These are phyloP conservation scores for Ichthyophthirius multifiliis DNA, from an alignment of 169 alveolate species.

Conservation along the genomic window DNA sequence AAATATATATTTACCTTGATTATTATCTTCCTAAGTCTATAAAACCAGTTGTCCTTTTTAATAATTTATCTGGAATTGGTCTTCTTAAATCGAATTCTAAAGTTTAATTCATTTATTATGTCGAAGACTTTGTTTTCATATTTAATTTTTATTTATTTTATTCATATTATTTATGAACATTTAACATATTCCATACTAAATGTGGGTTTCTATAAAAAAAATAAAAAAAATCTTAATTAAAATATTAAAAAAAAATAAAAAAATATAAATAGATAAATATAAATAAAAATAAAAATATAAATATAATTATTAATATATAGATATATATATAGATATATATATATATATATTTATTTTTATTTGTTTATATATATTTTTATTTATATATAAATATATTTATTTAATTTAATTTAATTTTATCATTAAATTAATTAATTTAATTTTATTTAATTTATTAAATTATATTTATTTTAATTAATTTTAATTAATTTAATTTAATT, in stretches of 20 bases:
- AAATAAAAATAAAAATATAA: background rate
- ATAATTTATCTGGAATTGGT: conserved; percentile 10
- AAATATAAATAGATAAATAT: background rate
- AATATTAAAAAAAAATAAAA: too few species aligned
- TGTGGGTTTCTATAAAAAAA: conserved; percentile 9
- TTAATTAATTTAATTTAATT: background rate
- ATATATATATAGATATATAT: too few species aligned
- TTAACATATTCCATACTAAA: conserved; percentile 12
- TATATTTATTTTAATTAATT: background rate
- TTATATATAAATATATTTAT: too few species aligned
- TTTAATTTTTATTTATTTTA: background rate
- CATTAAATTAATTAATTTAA: too few species aligned
- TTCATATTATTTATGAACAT: background rate
- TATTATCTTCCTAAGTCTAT: conserved; percentile 7
- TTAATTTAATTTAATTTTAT: too few species aligned
- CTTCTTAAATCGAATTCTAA: background rate
- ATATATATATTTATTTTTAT: too few species aligned
- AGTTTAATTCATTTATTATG: background rate
- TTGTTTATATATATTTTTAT: too few species aligned
- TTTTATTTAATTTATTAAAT: too few species aligned
- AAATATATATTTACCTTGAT: conserved; percentile 1
- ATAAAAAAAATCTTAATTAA: too few species aligned
- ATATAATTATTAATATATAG: too few species aligned
- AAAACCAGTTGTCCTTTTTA: background rate
- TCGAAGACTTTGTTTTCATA: background rate